Evolutionary conservation across 306 rosid species (phyloP), one percentile per base, ranked within the genome.

Genomic region (Pyrus communis): DNA sequence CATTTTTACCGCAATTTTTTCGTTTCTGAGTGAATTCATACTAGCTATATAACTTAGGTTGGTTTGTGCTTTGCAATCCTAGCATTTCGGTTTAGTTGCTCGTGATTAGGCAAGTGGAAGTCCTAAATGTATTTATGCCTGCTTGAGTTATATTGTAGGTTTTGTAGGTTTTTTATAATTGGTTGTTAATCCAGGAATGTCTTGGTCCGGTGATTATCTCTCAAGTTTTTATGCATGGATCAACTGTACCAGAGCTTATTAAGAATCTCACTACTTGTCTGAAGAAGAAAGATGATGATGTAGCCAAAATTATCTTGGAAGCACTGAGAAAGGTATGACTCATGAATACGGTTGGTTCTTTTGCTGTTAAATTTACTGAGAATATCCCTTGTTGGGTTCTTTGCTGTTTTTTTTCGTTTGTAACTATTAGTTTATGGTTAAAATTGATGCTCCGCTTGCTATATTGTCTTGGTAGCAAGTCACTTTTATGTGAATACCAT

Each of bases 171-270:
- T 31, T 31, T 31, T 31, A 31, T 31, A 31, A 4, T 31, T 31
- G 35, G 4, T 4, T 31, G 35, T 31, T 31, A 31, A 31, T 31
- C 4, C 35, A 31, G 35, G 97, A 88, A 52, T 91, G 83, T 82
- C 97, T 92, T 77, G 95, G 92, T 81, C 83, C 96, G n/a, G 96
- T 86, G 79, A 89, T 95, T 73, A 84, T 92, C 79, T 95, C 97
- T 76, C 93, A 86, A 82, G 89, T 83, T 77, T 89, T 88, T 67
- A 88, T 89, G 89, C 96, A 95, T 72, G 96, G 97, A 76, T 49
- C 91, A 72, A 82, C 85, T 77, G 92, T 89, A 74, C 79, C 91
- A 10, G 27, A 90, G 74, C 86, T 90, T 77, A 86, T 95, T 77
- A 95, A 90, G 80, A 73, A 86, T 86, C 85, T 95, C 62, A 90